Conservation (phyloP, 2,329 filamentous ascomycete genomes). For the Davidsoniella australis region DNA sequence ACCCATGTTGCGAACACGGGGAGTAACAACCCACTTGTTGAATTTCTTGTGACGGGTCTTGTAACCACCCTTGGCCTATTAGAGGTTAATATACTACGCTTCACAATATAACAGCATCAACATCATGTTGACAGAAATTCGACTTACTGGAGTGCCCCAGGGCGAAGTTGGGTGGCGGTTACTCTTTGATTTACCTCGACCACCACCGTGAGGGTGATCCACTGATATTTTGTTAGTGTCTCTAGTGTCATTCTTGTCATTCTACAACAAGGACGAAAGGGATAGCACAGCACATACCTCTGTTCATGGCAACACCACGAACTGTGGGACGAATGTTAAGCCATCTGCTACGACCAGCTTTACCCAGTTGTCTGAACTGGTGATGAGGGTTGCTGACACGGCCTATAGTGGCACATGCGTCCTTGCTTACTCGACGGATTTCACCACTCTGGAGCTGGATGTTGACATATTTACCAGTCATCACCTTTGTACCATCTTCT, state of each 20-base stretch:
- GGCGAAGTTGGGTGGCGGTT: slow-evolving; percentile 88
- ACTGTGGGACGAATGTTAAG: slow-evolving; percentile 89
- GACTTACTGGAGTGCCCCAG: slow-evolving; percentile 83
- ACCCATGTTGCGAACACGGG: slow-evolving; percentile 76
- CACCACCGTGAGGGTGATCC: slow-evolving; percentile 97
- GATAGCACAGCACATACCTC: slow-evolving; percentile 37
- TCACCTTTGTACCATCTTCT: slow-evolving; percentile 40
- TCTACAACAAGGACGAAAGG: neutral
- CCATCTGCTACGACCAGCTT: slow-evolving; percentile 87
- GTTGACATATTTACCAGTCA: slow-evolving; percentile 62
- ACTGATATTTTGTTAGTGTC: slow-evolving; percentile 25
- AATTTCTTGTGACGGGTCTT: slow-evolving; percentile 84
- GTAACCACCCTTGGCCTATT: slow-evolving; percentile 63
- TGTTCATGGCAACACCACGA: slow-evolving; percentile 97
- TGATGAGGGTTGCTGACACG: slow-evolving; percentile 86
- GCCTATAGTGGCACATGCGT: slow-evolving; percentile 88
- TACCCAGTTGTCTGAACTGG: slow-evolving; percentile 80
- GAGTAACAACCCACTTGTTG: slow-evolving; percentile 80
- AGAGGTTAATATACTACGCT: slow-evolving; percentile 17
- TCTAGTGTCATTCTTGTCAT: neutral
- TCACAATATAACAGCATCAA: neutral
- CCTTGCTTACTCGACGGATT: slow-evolving; percentile 70
- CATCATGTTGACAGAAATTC: neutral
- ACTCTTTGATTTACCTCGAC: slow-evolving; percentile 98
- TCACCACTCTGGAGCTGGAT: slow-evolving; percentile 86